Evolutionary conservation across 108 stramenopile species (phyloP).

Genomic region (Nitzschia sp.): DNA sequence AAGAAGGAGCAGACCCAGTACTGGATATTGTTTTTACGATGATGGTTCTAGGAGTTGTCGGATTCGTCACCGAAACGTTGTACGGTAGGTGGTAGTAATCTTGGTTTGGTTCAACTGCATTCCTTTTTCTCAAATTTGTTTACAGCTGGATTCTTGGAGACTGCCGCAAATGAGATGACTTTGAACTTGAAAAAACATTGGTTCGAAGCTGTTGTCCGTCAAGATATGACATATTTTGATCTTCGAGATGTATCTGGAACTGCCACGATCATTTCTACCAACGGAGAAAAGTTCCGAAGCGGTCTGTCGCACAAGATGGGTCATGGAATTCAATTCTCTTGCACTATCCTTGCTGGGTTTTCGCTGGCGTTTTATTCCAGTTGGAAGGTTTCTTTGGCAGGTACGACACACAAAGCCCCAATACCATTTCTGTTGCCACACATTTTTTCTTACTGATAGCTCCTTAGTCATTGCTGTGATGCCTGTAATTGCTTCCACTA

Average conservation of each 20-base stretch:
- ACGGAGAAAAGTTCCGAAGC: slow-evolving; percentile 38
- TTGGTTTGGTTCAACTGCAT: not conserved
- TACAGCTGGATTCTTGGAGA: slow-evolving; percentile 32
- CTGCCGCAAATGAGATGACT: slow-evolving; percentile 40
- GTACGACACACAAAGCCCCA: not conserved
- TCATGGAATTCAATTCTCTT: slow-evolving; percentile 31
- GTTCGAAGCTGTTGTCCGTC: slow-evolving; percentile 47
- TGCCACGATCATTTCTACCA: slow-evolving; percentile 37
- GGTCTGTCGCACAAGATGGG: slow-evolving; percentile 41
- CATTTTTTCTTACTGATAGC: slow-evolving; percentile 3
- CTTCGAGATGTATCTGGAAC: slow-evolving; percentile 40
- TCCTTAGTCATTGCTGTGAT: slow-evolving; percentile 23
- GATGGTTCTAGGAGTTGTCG: slow-evolving; percentile 46
- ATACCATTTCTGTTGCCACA: not conserved
- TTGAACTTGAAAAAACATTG: slow-evolving; percentile 31
- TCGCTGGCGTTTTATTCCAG: slow-evolving; percentile 38
- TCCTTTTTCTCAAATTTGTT: not conserved
- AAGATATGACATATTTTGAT: slow-evolving; percentile 58
- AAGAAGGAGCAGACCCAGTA: slow-evolving; percentile 35
- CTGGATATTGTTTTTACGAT: slow-evolving; percentile 37
- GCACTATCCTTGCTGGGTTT: slow-evolving; percentile 35
- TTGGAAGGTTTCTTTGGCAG: not conserved
- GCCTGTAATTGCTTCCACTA: slow-evolving; percentile 37
- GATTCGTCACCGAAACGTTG: slow-evolving; percentile 37
- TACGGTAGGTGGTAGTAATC: slow-evolving; percentile 15